Base-by-base conservation (phyloP, 1,139 yeast species). In the Tardiomyces digboiensis region DNA sequence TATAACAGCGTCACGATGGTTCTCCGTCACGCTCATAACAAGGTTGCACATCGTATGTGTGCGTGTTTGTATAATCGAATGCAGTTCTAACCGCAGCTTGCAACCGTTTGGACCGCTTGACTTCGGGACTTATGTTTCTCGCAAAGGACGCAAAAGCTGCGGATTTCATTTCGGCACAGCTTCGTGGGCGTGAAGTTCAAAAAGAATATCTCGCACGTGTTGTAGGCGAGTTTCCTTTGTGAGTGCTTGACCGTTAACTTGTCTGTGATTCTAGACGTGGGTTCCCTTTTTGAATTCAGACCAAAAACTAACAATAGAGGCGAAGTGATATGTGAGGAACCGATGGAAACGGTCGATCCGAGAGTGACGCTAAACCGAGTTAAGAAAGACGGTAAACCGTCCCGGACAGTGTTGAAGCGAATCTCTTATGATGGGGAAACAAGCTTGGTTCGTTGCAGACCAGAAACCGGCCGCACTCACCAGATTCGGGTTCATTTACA, bases 401-500 rank as follows among this genome's bases (percentile, higher is more conserved):
- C 78, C 43, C 59, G 55, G 29, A 69, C 74, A 3, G 61, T 64
- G 13, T 83, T 82, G 58, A 66, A 65, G 42, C 63, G 87, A 29
- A 62, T 84, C 1, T 72, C 80, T 1, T 82, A 72, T 56, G 86
- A 82, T 55, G 78, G 81, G 1, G 60, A 59, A 6, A 67, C 82
- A 1, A 77, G 95, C 46, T 71, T 91, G 33, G 96, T 91, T 2
- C 72, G 80, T 47, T 89, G 97, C 61, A 74, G 69, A 49, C 98
- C 98, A 1, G 64, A 75, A 18, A 89, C 98, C 0, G 98, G 98
- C 0, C 71, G 98, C 56, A 86, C 97, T 0, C 98, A 91, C 61
- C 98, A 91, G 59, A 87, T 91, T 42, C 68, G 98, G 44, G 95
- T 91, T 0, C 98, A 91, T 65, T 65, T 91, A 45, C 97, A 89